Evolutionary conservation across 345 rosid species (phyloP), one percentile per base, ranked within the genome.

Genomic region (Geranium rotundifolium): DNA sequence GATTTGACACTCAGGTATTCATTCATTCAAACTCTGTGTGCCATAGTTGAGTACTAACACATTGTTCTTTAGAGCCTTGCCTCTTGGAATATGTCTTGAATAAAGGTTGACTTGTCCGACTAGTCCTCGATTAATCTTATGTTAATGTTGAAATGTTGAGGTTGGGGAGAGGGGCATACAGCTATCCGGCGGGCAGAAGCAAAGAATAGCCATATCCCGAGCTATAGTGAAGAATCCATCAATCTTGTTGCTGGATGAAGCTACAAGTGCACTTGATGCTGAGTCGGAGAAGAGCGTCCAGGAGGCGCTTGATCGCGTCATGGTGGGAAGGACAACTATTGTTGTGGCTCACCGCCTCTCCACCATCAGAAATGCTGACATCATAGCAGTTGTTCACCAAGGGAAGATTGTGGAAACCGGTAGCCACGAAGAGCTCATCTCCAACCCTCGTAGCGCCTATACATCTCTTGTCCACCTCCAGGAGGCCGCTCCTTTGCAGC

Each of bases 91-190:
- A 23, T 23, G 27, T 23, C 27, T 23, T 23, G 27, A 23, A 23
- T 23, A 0, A 23, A 23, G 2, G 27, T 23, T 23, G 27, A 23
- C n/a, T n/a, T n/a, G n/a, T n/a, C n/a, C n/a, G n/a, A 23, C 1
- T 23, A 23, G 27, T 23, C 27, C 2, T 2, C 2, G 27, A 23
- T 23, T 23, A 23, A 2, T 23, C 27, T 23, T 23, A 23, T 23
- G 27, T 23, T 23, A 23, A 19, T 50, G 9, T 14, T 58, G 57
- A 19, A 27, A 56, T 55, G 23, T 62, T 60, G 70, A 91, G 91
- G 99, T 93, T 13, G 97, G 99, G 27, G 99, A 93, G 70, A 84
- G 96, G 72, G 97, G 99, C 55, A 75, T 93, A 61, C 97, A 90
- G 58, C 71, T 93, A 61, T 93, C 97, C 0, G 99, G 99, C 6